Conservation (phyloP, 2,329 filamentous ascomycete species). For the Neonectria sp. region DNA sequence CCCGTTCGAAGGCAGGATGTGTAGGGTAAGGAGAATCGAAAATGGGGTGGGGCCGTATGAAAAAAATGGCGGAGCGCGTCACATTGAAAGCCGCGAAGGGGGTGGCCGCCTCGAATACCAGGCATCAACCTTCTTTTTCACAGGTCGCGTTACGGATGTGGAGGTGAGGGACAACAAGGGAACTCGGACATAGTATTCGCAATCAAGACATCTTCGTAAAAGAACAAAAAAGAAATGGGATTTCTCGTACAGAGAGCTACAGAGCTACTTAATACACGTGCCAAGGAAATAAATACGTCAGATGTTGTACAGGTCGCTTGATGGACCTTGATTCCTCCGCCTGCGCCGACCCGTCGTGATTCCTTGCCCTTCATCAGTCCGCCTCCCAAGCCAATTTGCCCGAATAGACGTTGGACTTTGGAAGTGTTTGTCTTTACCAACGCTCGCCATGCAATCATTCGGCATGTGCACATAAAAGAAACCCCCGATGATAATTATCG, state of each 20-base stretch:
- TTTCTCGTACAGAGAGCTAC: slow-evolving; percentile 1
- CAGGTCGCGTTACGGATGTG: neutral
- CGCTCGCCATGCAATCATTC: slow-evolving; percentile 5
- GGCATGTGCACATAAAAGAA: neutral
- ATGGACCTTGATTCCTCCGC: slow-evolving; percentile 24
- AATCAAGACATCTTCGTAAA: neutral
- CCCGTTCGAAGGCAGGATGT: slow-evolving; percentile 35
- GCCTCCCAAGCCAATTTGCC: slow-evolving; percentile 16
- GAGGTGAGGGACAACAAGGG: neutral
- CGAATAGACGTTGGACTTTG: neutral
- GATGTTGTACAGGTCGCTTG: slow-evolving; percentile 40
- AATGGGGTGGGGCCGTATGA: slow-evolving; percentile 47
- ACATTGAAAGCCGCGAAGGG: slow-evolving; percentile 21
- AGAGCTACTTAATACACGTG: slow-evolving; percentile 30
- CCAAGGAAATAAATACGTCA: slow-evolving; percentile 43
- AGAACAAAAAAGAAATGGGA: neutral
- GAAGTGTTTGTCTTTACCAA: neutral
- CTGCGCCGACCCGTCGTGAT: slow-evolving; percentile 10
- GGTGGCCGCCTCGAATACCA: slow-evolving; percentile 39
- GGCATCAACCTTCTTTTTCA: slow-evolving; percentile 30
- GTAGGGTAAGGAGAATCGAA: slow-evolving; percentile 46
- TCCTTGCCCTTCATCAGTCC: slow-evolving; percentile 23
- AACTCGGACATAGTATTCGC: neutral
- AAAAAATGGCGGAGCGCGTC: slow-evolving; percentile 46
- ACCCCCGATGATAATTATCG: neutral